A percentile compares a stretch with the other conserved stretches of the same genome.
Conservation (phyloP, 1,139 yeast species). For the Saccharomyces hybrid region DNA sequence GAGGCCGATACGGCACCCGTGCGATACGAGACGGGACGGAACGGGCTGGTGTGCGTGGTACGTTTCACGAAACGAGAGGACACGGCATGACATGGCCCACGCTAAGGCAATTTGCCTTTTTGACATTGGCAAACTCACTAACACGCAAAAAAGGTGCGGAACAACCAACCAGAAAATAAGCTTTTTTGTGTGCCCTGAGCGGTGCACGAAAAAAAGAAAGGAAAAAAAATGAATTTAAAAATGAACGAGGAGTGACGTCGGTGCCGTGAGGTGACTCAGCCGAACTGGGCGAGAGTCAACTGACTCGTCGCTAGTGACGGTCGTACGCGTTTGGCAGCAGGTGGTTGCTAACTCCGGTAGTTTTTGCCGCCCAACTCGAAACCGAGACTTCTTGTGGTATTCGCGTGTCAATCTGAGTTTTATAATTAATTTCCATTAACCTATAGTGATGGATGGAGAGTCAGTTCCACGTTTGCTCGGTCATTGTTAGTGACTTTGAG, state of each 20-base stretch:
- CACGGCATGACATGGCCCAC: neutral
- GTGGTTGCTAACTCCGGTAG: no score
- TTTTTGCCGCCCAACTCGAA: neutral
- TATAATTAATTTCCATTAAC: neutral
- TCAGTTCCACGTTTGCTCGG: no score
- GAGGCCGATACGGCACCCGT: neutral
- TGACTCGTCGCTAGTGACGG: no score
- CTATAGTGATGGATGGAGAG: no score
- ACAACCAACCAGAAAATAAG: neutral
- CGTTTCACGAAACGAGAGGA: neutral
- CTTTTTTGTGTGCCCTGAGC: neutral
- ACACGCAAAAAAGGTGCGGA: neutral
- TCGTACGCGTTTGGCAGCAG: no score
- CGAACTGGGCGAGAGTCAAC: neutral
- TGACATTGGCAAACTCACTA: neutral
- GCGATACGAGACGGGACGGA: slow-evolving; percentile 1
- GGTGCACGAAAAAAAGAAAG: neutral
- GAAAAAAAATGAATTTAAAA: neutral
- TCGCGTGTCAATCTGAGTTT: no score
- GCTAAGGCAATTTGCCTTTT: neutral
- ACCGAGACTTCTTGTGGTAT: neutral
- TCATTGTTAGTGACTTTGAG: no score
- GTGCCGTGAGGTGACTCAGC: neutral
- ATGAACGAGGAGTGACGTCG: neutral
- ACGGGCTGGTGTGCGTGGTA: neutral